Evolutionary conservation across 2,329 filamentous ascomycete genomes (phyloP).

Genomic region (Ceratocystis albifundus): DNA sequence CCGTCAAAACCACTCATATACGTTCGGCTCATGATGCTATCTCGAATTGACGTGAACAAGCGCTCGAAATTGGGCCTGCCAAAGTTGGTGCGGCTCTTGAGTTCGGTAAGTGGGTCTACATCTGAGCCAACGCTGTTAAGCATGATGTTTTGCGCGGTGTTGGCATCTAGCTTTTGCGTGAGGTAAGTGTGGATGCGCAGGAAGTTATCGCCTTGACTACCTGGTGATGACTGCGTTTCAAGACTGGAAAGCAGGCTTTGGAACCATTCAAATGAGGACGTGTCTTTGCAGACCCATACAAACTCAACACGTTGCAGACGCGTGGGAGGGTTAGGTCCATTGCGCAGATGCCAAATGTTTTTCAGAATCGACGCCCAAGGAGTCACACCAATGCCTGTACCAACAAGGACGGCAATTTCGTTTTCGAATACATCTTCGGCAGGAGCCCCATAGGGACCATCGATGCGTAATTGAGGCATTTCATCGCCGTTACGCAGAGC

Average conservation of each 20-base stretch:
- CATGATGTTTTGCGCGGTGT: constrained; percentile 80
- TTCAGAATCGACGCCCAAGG: constrained; percentile 70
- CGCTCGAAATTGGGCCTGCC: constrained; percentile 72
- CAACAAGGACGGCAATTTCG: constrained; percentile 66
- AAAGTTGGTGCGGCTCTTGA: constrained; percentile 73
- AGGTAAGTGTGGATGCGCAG: constrained; percentile 84
- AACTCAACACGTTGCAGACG: constrained; percentile 80
- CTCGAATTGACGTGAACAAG: constrained; percentile 64
- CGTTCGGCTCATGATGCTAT: constrained; percentile 62
- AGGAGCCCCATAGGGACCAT: constrained; percentile 79
- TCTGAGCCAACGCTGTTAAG: constrained; percentile 76
- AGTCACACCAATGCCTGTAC: constrained; percentile 65
- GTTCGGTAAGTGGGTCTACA: constrained; percentile 70
- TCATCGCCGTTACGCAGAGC: constrained; percentile 71
- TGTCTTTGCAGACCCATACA: constrained; percentile 87
- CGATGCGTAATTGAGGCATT: constrained; percentile 71
- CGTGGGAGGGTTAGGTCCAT: constrained; percentile 64
- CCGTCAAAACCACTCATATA: constrained; percentile 66
- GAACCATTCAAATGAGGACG: constrained; percentile 85
- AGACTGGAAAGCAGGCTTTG: constrained; percentile 72
- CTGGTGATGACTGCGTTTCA: constrained; percentile 60
- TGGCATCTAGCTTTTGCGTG: constrained; percentile 69
- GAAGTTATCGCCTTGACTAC: constrained; percentile 56
- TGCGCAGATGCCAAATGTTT: constrained; percentile 83
- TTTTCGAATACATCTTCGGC: constrained; percentile 88